Evolutionary conservation across 805 yeast genomes (phyloP).

Genomic region (Cyberlindnera veronae): DNA sequence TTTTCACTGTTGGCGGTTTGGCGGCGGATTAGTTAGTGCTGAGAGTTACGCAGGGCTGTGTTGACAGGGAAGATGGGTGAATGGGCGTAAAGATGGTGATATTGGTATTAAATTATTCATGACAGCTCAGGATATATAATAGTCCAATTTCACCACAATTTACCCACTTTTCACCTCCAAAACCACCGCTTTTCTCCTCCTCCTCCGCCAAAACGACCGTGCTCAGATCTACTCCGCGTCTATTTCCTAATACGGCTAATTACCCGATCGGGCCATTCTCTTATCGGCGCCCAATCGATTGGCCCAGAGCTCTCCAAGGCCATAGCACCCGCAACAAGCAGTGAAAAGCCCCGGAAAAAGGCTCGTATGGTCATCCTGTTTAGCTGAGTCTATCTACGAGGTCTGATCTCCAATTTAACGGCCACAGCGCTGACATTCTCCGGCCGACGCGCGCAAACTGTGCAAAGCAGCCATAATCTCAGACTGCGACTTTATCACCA

Average conservation of each 20-base stretch:
- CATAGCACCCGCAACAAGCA: not conserved
- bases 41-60: slow-evolving; percentile 15
- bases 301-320: slow-evolving; percentile 1
- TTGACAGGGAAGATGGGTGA: too few relatives aligned
- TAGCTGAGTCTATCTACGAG: too few relatives aligned
- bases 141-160: too few relatives aligned
- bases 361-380: too few relatives aligned
- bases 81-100: too few relatives aligned
- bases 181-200: too few relatives aligned
- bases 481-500: too few relatives aligned
- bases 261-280: slow-evolving; percentile 11
- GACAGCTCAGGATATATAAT: too few relatives aligned
- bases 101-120: too few relatives aligned
- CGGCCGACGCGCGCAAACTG: too few relatives aligned
- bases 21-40: slow-evolving; percentile 19
- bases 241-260: not conserved
- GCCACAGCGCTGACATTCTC: not conserved
- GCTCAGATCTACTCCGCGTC: slow-evolving; percentile 6
- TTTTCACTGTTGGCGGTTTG: slow-evolving; percentile 13
- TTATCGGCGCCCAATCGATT: slow-evolving; percentile 10
- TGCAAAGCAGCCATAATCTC: slow-evolving; percentile 1
- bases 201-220: too few relatives aligned
- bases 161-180: too few relatives aligned
- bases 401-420: not conserved
- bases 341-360: not conserved